Percentiles rank a stretch among this genome's conserved stretches.
phyloP scores from a whole-genome alignment of 176 grass and related monocot species.

The Cenchrus fungigraminus region DNA sequence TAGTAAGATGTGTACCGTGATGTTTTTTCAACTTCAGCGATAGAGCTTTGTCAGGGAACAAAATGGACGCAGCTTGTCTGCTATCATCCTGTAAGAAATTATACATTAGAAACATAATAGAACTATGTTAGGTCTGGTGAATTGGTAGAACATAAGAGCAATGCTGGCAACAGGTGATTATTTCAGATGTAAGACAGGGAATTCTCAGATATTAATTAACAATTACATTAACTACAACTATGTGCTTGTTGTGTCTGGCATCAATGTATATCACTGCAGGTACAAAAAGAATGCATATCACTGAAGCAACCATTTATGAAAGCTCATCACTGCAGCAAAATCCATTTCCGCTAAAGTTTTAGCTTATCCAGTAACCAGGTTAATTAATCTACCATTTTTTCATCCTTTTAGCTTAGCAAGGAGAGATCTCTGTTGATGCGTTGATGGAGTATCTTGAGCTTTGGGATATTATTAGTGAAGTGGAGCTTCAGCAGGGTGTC shows the following conservation, averaged over 20 bases:
- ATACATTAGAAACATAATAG: not conserved
- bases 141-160: constrained; percentile 10
- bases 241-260: not conserved
- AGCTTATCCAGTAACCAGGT: constrained; percentile 21
- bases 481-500: too few relatives aligned
- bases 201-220: not conserved
- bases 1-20: constrained; percentile 67
- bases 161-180: constrained; percentile 18
- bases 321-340: constrained; percentile 1
- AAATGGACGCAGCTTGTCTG: constrained; percentile 70
- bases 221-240: not conserved
- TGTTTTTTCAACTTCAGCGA: constrained; percentile 86
- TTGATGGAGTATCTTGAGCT: too few relatives aligned
- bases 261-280: constrained; percentile 5
- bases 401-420: too few relatives aligned
- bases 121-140: constrained; percentile 7
- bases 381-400: not conserved
- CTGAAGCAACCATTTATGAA: not conserved
- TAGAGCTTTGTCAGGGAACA: constrained; percentile 73
- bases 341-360: not conserved
- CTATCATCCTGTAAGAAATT: constrained; percentile 80
- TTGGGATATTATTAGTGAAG: too few relatives aligned
- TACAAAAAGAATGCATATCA: not conserved
- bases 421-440: too few relatives aligned
- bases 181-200: constrained; percentile 14